Evolutionary conservation across 2,329 filamentous ascomycete species (phyloP).

Genomic region (Pseudogymnoascus sp.): DNA sequence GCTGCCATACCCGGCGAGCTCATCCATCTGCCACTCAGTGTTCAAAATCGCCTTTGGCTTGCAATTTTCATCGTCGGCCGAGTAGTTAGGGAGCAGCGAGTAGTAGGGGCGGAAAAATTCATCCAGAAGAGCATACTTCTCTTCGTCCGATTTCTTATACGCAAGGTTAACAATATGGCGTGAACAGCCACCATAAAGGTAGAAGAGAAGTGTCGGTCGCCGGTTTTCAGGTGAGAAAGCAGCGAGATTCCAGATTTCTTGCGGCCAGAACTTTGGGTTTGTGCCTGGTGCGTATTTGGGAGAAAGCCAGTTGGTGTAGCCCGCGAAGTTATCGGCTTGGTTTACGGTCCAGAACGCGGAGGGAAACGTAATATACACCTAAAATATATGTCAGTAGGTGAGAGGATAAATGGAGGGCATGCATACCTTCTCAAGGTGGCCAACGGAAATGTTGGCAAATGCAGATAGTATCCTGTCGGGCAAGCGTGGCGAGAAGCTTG

Average conservation of each 20-base stretch:
- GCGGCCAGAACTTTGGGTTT: constrained; percentile 47
- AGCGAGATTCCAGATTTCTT: constrained; percentile 55
- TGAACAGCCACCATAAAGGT: constrained; percentile 42
- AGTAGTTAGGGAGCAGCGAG: constrained; percentile 53
- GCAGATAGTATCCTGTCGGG: constrained; percentile 36
- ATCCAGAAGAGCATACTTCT: constrained; percentile 26
- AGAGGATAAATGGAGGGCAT: background rate
- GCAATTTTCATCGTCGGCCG: constrained; percentile 37
- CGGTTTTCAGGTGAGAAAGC: constrained; percentile 39
- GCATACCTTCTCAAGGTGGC: constrained; percentile 44
- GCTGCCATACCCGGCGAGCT: constrained; percentile 57
- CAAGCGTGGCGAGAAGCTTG: constrained; percentile 38
- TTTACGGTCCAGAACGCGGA: constrained; percentile 49
- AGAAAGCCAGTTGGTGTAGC: constrained; percentile 54
- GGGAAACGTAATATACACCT: constrained; percentile 47
- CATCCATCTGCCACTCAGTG: constrained; percentile 59
- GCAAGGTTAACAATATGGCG: constrained; percentile 25
- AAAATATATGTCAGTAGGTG: background rate
- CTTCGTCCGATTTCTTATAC: constrained; percentile 11
- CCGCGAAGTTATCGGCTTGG: constrained; percentile 21
- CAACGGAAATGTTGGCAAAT: constrained; percentile 39
- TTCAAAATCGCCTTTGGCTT: constrained; percentile 47
- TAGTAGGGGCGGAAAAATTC: constrained; percentile 58
- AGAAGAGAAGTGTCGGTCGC: constrained; percentile 64
- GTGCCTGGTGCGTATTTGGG: constrained; percentile 47